phyloP scores from a whole-genome alignment of 2,329 filamentous ascomycete genomes.

The Mycogone perniciosa region DNA sequence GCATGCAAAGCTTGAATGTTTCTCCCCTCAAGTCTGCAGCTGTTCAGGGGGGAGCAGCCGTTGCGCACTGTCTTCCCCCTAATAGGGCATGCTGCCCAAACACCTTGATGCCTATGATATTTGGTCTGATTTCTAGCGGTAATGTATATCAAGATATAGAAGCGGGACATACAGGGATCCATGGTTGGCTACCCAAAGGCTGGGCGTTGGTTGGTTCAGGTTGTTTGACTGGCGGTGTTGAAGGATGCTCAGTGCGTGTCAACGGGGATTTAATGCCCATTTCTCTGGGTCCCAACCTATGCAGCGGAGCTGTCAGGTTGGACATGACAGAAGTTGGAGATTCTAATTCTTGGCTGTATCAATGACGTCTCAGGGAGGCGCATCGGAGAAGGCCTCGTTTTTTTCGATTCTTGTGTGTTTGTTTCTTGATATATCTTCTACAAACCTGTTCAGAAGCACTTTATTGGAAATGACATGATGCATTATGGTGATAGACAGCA shows the following conservation, averaged over 20 bases:
- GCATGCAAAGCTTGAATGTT: constrained; percentile 26
- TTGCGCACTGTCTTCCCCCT: background rate
- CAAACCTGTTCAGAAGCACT: background rate
- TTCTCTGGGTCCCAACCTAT: background rate
- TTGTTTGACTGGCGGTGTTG: background rate
- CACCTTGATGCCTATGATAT: constrained; percentile 6
- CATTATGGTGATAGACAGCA: background rate
- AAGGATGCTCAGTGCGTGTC: constrained; percentile 4
- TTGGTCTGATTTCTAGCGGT: constrained; percentile 16
- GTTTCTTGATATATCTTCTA: background rate
- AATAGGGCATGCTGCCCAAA: background rate
- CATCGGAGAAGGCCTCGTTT: background rate
- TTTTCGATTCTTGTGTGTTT: background rate
- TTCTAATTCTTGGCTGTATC: background rate
- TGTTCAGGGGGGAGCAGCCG: background rate
- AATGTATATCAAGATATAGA: constrained; percentile 22
- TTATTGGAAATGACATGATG: background rate
- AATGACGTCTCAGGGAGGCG: constrained; percentile 1
- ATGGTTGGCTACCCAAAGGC: constrained; percentile 4
- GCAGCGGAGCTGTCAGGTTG: background rate
- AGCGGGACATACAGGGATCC: constrained; percentile 4
- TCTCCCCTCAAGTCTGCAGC: background rate
- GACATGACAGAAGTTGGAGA: background rate
- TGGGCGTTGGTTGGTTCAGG: constrained; percentile 15
- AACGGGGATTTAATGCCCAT: constrained; percentile 1